Evolutionary conservation across 2,329 filamentous ascomycete species (phyloP).

Genomic region (Alternaria triticina): DNA sequence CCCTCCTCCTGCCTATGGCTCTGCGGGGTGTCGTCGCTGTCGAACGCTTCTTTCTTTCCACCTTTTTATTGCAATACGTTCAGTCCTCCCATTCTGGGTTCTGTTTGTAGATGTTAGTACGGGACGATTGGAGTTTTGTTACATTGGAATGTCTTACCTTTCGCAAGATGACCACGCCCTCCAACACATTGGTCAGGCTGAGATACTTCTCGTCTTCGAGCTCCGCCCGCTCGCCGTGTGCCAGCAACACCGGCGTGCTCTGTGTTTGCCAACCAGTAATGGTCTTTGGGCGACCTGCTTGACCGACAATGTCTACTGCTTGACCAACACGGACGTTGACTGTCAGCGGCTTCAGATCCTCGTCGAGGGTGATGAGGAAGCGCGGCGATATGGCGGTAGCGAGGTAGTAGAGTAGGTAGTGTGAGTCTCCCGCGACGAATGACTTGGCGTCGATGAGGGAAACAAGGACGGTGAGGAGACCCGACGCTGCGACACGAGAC

Average conservation of each 20-base stretch:
- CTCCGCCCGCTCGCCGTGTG: slow-evolving; percentile 95
- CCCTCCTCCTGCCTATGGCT: slow-evolving; percentile 1
- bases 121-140: neutral
- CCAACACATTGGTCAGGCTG: slow-evolving; percentile 85
- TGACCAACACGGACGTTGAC: slow-evolving; percentile 98
- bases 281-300: slow-evolving; percentile 96
- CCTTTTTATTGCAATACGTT: slow-evolving; percentile 9
- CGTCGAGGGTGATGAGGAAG: slow-evolving; percentile 94
- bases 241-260: slow-evolving; percentile 93
- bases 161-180: slow-evolving; percentile 93
- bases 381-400: slow-evolving; percentile 96
- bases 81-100: slow-evolving; percentile 56
- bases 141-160: slow-evolving; percentile 71
- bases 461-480: slow-evolving; percentile 86
- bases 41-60: slow-evolving; percentile 3
- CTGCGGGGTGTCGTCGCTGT: neutral
- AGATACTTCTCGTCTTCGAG: slow-evolving; percentile 98
- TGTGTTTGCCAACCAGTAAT: slow-evolving; percentile 99
- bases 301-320: slow-evolving; percentile 96
- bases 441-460: slow-evolving; percentile 96
- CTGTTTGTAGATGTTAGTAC: slow-evolving; percentile 33
- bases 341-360: slow-evolving; percentile 89
- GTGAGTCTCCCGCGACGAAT: slow-evolving; percentile 73
- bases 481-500: slow-evolving; percentile 87
- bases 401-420: slow-evolving; percentile 97